Percentiles rank a stretch among this genome's conserved stretches.
Evolutionary conservation across 306 rosid species (phyloP).

Genomic region (Dryas alaskensis): DNA sequence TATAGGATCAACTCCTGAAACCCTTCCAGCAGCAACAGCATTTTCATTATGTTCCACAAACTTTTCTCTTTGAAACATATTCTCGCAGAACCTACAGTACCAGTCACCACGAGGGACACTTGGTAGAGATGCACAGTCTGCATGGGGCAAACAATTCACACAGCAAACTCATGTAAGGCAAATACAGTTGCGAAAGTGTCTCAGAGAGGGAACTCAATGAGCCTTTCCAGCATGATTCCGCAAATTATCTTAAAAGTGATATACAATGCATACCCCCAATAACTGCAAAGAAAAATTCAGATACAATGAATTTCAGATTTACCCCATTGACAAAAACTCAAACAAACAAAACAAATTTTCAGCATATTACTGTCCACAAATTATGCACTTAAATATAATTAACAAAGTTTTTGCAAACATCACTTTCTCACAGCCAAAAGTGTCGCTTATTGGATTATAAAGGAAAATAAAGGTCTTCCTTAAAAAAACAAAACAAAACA

Average conservation of each 20-base stretch:
- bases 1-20: slow-evolving; percentile 82
- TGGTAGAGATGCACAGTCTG: slow-evolving; percentile 87
- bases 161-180: neutral
- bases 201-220: neutral
- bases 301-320: neutral
- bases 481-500: neutral
- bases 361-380: neutral
- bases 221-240: neutral
- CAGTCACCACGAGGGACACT: slow-evolving; percentile 77
- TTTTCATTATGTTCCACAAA: slow-evolving; percentile 60
- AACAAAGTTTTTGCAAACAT: neutral
- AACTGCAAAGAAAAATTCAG: neutral
- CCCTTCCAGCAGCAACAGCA: slow-evolving; percentile 94
- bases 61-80: slow-evolving; percentile 66
- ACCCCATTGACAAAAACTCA: neutral
- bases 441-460: neutral
- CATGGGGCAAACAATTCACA: slow-evolving; percentile 32
- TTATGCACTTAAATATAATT: neutral
- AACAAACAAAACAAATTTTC: neutral
- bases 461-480: neutral
- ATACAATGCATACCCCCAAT: neutral
- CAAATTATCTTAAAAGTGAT: neutral
- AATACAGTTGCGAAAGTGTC: neutral
- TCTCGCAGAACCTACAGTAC: slow-evolving; percentile 88
- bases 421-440: neutral